Base-by-base conservation (phyloP, 2,329 filamentous ascomycete genomes). In the Penicillium oxalicum region DNA sequence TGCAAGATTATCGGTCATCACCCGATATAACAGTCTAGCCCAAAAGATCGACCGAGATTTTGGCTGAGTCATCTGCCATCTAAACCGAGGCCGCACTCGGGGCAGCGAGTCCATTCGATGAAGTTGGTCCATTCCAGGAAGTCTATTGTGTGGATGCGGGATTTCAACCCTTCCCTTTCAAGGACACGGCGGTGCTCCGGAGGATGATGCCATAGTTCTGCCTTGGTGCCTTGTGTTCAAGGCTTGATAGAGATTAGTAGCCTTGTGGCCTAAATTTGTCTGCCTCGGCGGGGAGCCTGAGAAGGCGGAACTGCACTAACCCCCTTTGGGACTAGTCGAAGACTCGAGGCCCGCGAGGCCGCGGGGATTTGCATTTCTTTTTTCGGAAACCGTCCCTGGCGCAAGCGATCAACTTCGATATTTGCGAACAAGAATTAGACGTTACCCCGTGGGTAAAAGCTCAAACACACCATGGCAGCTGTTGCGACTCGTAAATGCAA, bases 401-500 rank as follows among this genome's bases (percentile, higher is more conserved):
- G 32, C 29, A 35, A 38, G 40, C 25, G 11, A 40, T 13, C 24
- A 45, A 8, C 35, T 12, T 13, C 37, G 3, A 49, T 12, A 33
- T 35, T 13, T 34, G 25, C 18, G 25, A 39, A 4, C 29, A 35
- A 7, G 7, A 18, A 27, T 11, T 24, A 4, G 25, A 35, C 18
- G 12, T 11, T 26, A 13, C 28, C 9, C 26, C 36, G 24, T 40
- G 11, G 12, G 11, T 26, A 37, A 29, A 18, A 24, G 28, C 36
- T 13, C 18, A 13, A 35, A 5, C 27, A 29, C 38, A 53, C 25
- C 27, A 56, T 53, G 51, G 63, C 64, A 7, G 64, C 64, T 34
- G 61, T 52, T 45, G 62, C 60, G 38, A 42, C 65, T 44, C 69
- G 71, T 45, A 74, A 74, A 63, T 98, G 93, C 68, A 77, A 85